A percentile compares a stretch with the other conserved stretches of the same genome.
Conservation (phyloP, 2,329 filamentous ascomycete genomes). For the Juglanconis oblonga region DNA sequence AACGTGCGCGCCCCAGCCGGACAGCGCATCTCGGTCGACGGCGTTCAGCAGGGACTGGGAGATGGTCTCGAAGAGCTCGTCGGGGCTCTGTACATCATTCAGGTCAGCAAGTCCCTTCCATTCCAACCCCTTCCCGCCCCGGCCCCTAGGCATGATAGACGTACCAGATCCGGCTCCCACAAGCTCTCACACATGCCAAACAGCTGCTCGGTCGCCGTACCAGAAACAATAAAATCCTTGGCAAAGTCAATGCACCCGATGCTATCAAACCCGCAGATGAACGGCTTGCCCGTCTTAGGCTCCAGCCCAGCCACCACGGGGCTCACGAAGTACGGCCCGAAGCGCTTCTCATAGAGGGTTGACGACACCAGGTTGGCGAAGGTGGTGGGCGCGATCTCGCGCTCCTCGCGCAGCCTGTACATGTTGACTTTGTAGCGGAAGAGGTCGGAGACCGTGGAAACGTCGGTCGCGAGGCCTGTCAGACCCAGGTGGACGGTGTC, state of each 20-base stretch:
- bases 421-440: slow-evolving; percentile 99
- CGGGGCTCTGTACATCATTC: slow-evolving; percentile 60
- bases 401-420: slow-evolving; percentile 98
- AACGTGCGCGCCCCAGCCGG: slow-evolving; percentile 96
- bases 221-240: slow-evolving; percentile 98
- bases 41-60: slow-evolving; percentile 94
- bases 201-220: slow-evolving; percentile 93
- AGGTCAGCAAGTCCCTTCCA: neutral
- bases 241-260: slow-evolving; percentile 99
- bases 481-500: slow-evolving; percentile 87
- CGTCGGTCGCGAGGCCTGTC: slow-evolving; percentile 94
- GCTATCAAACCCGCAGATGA: slow-evolving; percentile 98
- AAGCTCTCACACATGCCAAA: slow-evolving; percentile 98
- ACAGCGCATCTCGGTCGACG: slow-evolving; percentile 92
- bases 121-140: no score
- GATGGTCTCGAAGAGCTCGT: slow-evolving; percentile 97
- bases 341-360: slow-evolving; percentile 89
- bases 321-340: slow-evolving; percentile 94
- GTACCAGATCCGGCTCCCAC: slow-evolving; percentile 95
- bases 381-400: slow-evolving; percentile 88
- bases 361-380: slow-evolving; percentile 94
- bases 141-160: slow-evolving; percentile 29
- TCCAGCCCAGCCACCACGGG: slow-evolving; percentile 95
- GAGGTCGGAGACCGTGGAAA: slow-evolving; percentile 89
- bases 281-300: slow-evolving; percentile 88